These are phyloP conservation scores for Pythium oligandrum DNA, from an alignment of 352 stramenopile species.

Conservation along the genomic window DNA sequence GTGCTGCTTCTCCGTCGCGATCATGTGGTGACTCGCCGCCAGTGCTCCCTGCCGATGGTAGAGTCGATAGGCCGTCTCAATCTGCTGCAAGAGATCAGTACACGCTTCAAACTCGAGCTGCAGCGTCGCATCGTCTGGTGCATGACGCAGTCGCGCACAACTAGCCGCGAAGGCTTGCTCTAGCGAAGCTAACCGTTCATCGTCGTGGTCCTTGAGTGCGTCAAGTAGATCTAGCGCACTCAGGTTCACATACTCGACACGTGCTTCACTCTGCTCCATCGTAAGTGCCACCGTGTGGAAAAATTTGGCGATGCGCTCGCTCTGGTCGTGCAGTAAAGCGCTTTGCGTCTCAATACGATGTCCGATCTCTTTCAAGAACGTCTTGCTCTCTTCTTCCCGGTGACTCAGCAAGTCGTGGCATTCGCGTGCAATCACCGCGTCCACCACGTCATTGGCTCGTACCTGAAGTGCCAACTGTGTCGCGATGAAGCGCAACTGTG, in stretches of 20 bases:
- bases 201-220: slow-evolving; percentile 66
- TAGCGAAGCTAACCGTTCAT: slow-evolving; percentile 35
- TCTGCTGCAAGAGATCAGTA: slow-evolving; percentile 45
- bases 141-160: slow-evolving; percentile 63
- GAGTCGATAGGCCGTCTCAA: slow-evolving; percentile 75
- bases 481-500: slow-evolving; percentile 41
- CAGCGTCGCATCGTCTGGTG: slow-evolving; percentile 54
- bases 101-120: slow-evolving; percentile 50
- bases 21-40: slow-evolving; percentile 49
- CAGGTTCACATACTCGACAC: slow-evolving; percentile 57
- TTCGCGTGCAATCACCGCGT: slow-evolving; percentile 41
- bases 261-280: slow-evolving; percentile 51
- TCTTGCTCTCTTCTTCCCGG: slow-evolving; percentile 40
- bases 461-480: slow-evolving; percentile 56
- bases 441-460: slow-evolving; percentile 65
- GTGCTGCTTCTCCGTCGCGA: slow-evolving; percentile 39
- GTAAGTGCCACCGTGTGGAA: slow-evolving; percentile 42
- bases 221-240: slow-evolving; percentile 73
- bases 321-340: slow-evolving; percentile 40
- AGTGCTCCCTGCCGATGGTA: slow-evolving; percentile 48
- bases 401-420: slow-evolving; percentile 47
- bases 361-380: slow-evolving; percentile 58
- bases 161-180: slow-evolving; percentile 46
- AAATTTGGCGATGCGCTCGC: slow-evolving; percentile 61
- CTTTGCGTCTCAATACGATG: slow-evolving; percentile 53